Conservation (phyloP, 495 filamentous ascomycete genomes). For the Penicillium riverlandense region DNA sequence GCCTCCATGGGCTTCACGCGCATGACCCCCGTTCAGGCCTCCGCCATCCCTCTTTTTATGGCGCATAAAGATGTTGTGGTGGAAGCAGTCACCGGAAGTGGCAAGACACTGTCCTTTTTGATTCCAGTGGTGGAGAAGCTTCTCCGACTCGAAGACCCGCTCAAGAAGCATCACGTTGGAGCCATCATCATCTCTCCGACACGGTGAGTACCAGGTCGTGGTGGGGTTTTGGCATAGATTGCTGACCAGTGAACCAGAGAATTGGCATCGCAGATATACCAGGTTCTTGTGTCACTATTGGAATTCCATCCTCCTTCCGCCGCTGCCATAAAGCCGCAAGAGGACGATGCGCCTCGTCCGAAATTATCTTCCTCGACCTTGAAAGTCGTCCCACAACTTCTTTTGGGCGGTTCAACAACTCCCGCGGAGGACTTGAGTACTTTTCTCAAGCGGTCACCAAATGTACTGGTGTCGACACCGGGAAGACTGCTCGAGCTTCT, state of each 20-base stretch:
- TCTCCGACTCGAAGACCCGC: conserved; percentile 63
- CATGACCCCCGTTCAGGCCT: conserved; percentile 93
- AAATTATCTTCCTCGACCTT: conserved; percentile 40
- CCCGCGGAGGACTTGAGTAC: conserved; percentile 75
- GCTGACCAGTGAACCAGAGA: conserved; percentile 45
- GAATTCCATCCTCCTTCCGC: conserved; percentile 78
- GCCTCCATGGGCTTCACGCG: conserved; percentile 74
- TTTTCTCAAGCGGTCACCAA: conserved; percentile 75
- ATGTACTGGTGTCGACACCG: conserved; percentile 81
- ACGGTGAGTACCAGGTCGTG: conserved; percentile 29
- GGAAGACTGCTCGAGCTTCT: conserved; percentile 84
- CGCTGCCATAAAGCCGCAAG: conserved; percentile 44
- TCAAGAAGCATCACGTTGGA: conserved; percentile 82
- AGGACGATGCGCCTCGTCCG: conserved; percentile 48
- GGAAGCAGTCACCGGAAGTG: conserved; percentile 92
- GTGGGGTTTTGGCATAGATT: neutral
- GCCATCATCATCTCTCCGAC: conserved; percentile 91
- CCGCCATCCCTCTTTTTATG: conserved; percentile 85
- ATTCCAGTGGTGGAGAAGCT: conserved; percentile 85
- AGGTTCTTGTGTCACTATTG: conserved; percentile 69
- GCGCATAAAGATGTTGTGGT: conserved; percentile 96
- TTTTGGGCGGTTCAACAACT: conserved; percentile 79
- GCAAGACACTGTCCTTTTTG: conserved; percentile 88
- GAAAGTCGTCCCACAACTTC: conserved; percentile 74
- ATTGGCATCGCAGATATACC: conserved; percentile 82